Conservation (phyloP, 108 stramenopile genomes). For the Poteriospumella lacustris region DNA sequence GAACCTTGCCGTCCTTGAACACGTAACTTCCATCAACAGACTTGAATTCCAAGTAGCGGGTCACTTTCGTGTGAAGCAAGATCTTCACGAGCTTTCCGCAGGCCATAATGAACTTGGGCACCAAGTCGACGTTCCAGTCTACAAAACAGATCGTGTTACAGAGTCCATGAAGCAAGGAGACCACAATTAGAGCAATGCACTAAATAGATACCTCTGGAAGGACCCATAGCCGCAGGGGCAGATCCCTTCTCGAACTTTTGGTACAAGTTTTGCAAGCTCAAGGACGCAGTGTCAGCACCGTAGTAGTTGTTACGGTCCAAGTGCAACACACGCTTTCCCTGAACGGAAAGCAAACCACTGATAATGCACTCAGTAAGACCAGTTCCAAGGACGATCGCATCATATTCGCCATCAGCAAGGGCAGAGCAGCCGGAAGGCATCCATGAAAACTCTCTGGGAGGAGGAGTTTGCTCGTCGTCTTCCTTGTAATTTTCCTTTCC, state of each 20-base stretch:
- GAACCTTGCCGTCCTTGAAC: conserved; percentile 82
- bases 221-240: conserved; percentile 9
- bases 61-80: conserved; percentile 94
- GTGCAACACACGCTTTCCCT: conserved; percentile 87
- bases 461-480: not conserved
- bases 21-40: conserved; percentile 90
- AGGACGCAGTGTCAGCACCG: conserved; percentile 93
- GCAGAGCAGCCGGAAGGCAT: conserved; percentile 67
- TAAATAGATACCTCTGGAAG: conserved; percentile 12
- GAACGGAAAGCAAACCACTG: conserved; percentile 80
- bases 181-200: no score
- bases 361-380: conserved; percentile 98
- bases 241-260: conserved; percentile 74
- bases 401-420: conserved; percentile 97
- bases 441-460: not conserved
- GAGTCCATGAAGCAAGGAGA: no score
- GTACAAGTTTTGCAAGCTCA: conserved; percentile 79
- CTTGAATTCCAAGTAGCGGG: conserved; percentile 94
- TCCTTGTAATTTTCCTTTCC: not conserved
- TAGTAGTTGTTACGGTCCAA: conserved; percentile 96
- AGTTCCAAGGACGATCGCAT: conserved; percentile 96
- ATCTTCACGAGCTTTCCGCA: conserved; percentile 97
- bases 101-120: conserved; percentile 99
- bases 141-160: conserved; percentile 10
- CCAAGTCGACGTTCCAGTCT: conserved; percentile 97